Evolutionary conservation across 2,329 filamentous ascomycete genomes (phyloP), one percentile per base, ranked within the genome.

Genomic region (Verticillium alfalfae): DNA sequence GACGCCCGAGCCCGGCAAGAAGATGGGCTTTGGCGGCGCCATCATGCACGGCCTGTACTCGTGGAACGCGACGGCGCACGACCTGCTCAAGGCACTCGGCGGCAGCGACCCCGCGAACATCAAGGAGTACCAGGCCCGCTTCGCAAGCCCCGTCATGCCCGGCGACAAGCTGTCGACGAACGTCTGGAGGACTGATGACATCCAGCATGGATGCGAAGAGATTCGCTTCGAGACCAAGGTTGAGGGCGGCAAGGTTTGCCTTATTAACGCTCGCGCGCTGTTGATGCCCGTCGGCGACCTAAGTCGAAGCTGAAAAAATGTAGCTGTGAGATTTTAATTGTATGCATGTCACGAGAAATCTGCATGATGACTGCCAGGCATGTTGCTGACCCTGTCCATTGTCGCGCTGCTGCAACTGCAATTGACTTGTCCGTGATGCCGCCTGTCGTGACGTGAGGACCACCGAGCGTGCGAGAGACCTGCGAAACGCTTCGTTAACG

Each of bases 41-140:
- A 97, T 97, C 75, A 90, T 96, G 73, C 93, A 97, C 77, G 93
- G 93, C 22, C 81, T 97, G 56, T 96, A 88, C 79, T 91, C 87
- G 68, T 97, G 91, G 88, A 97, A 97, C 78, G 85, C 85, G 62
- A 85, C 90, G 2, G 85, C 85, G 16, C 91, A 94, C 70, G 87
- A 84, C 34, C 79, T 97, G 63, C 79, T 97, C 61, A 84, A 90
- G 74, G 78, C 84, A 45, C 80, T 96, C 22, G 92, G 92, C 56
- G 89, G 83, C 56, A 89, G 89, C 73, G 85, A 96, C 71, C 90
- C 93, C 1, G 84, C 84, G 66, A 96, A 94, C 70, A 81, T 97
- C 68, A 91, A 87, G 77, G 91, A 95, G 76, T 97, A 94, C 79
- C 91, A 94, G 79, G 92, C 92, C 18, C 83, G 93, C 54, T 97